Evolutionary conservation across 345 rosid species (phyloP), one percentile per base, ranked within the genome.

Genomic region (Salix suchowensis): DNA sequence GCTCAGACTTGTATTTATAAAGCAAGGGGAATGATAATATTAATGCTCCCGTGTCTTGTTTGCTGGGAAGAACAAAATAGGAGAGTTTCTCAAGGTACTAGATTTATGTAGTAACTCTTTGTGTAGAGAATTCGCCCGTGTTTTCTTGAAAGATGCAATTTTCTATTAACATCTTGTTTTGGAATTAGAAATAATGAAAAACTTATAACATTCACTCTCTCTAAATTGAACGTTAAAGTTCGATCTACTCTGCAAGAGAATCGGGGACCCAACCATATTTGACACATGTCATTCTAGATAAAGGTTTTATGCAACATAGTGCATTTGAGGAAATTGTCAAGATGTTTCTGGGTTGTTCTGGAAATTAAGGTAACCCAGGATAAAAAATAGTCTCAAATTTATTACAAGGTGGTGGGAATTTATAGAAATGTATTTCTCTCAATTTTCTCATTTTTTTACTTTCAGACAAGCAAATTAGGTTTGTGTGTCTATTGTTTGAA

Each of bases 1-100:
- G 69, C 74, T 78, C 71, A 15, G 60, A 71, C 79, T 68, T 68
- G 71, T 79, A 42, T 74, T 44, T 70, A 78, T 79, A 82, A 71
- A 52, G 73, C 72, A 67, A 64, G 52, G 72, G 79, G 65, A 74
- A 72, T 83, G 73, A 73, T 78, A 83, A 80, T 71, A 76, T 71
- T 80, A 50, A 55, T 82, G 65, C 80, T 82, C 75, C 85, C 80
- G 16, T 85, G 82, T 83, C 79, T 78, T 80, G 64, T 70, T 70
- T 80, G 69, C 79, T 83, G 73, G 81, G 68, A 76, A 46, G 88
- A 83, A 73, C 64, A 30, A 76, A 76, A 74, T 77, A 79, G 77
- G 76, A 78, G 71, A 72, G 44, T 82, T 37, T 55, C 65, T 68
- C 67, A 84, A 82, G 85, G 83, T 82, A 79, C 44, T 70, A 23